phyloP scores from a whole-genome alignment of 2,329 filamentous ascomycete genomes.

The Fusarium cicatricum region DNA sequence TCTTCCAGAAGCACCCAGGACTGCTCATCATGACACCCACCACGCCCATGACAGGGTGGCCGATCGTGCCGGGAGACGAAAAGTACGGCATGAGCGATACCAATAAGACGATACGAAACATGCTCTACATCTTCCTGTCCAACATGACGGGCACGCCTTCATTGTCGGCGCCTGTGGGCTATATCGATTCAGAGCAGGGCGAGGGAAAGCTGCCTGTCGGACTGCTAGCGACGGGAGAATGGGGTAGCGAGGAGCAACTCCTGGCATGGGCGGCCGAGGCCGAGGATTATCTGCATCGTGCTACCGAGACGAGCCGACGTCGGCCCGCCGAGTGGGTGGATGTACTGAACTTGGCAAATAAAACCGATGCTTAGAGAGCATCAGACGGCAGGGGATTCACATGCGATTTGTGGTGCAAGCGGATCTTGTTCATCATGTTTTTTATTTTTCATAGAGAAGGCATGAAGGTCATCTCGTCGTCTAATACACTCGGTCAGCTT shows the following conservation, averaged over 20 bases:
- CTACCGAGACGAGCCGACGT: slow-evolving; percentile 57
- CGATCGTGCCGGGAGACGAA: slow-evolving; percentile 64
- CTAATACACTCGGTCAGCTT: not conserved
- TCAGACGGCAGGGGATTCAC: not conserved
- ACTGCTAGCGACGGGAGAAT: slow-evolving; percentile 71
- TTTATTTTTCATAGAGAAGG: not conserved
- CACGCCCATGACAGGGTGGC: slow-evolving; percentile 78
- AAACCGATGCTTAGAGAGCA: slow-evolving; percentile 6
- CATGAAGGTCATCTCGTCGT: slow-evolving; percentile 1
- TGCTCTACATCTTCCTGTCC: slow-evolving; percentile 87
- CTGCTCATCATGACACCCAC: slow-evolving; percentile 83
- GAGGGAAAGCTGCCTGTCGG: slow-evolving; percentile 68
- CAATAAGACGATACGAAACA: slow-evolving; percentile 76
- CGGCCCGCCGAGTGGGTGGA: slow-evolving; percentile 67
- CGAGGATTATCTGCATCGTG: slow-evolving; percentile 63
- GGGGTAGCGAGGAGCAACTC: slow-evolving; percentile 71
- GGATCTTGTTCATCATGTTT: not conserved
- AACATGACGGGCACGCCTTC: slow-evolving; percentile 84
- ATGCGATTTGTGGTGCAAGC: not conserved
- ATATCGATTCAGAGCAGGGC: slow-evolving; percentile 64
- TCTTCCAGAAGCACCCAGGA: slow-evolving; percentile 76
- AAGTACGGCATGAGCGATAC: slow-evolving; percentile 79
- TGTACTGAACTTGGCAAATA: slow-evolving; percentile 52
- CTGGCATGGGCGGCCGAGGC: slow-evolving; percentile 66
- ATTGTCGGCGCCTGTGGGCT: slow-evolving; percentile 78